These are phyloP conservation scores for Yamadazyma paraphyllophila DNA, from an alignment of 805 yeast genomes.

Conservation along the genomic window DNA sequence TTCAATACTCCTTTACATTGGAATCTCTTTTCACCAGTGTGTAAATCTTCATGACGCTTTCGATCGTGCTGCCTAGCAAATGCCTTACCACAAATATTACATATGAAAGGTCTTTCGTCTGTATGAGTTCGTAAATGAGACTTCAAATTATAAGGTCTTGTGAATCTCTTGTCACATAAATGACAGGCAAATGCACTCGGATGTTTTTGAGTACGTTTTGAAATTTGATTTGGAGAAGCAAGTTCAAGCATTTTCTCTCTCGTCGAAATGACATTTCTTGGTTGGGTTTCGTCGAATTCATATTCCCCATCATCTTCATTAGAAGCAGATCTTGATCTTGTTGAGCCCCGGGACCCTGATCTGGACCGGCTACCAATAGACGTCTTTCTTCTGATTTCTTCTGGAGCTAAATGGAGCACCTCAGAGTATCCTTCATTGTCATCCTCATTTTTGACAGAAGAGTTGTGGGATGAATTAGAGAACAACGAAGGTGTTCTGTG, in stretches of 20 bases:
- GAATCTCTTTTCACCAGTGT: constrained; percentile 71
- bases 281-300: constrained; percentile 8
- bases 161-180: constrained; percentile 81
- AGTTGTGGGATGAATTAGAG: constrained; percentile 41
- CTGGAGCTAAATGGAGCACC: constrained; percentile 24
- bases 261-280: constrained; percentile 22
- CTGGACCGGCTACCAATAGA: constrained; percentile 22
- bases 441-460: constrained; percentile 7
- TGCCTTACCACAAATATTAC: constrained; percentile 74
- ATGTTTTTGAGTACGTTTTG: constrained; percentile 62
- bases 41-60: constrained; percentile 52
- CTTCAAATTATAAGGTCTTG: constrained; percentile 89
- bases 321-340: constrained; percentile 5
- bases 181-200: constrained; percentile 78
- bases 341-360: constrained; percentile 22
- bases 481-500: constrained; percentile 56
- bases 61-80: constrained; percentile 53
- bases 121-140: constrained; percentile 91
- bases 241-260: constrained; percentile 64
- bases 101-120: constrained; percentile 74
- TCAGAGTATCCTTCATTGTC: constrained; percentile 8
- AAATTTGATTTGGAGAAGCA: constrained; percentile 55
- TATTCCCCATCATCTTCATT: constrained; percentile 20
- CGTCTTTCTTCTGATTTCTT: constrained; percentile 43
- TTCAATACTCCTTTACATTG: constrained; percentile 66